A percentile compares a stretch with the other conserved stretches of the same genome.
Evolutionary conservation across 306 rosid species (phyloP).

Genomic region (Cucurbita ficifolia): DNA sequence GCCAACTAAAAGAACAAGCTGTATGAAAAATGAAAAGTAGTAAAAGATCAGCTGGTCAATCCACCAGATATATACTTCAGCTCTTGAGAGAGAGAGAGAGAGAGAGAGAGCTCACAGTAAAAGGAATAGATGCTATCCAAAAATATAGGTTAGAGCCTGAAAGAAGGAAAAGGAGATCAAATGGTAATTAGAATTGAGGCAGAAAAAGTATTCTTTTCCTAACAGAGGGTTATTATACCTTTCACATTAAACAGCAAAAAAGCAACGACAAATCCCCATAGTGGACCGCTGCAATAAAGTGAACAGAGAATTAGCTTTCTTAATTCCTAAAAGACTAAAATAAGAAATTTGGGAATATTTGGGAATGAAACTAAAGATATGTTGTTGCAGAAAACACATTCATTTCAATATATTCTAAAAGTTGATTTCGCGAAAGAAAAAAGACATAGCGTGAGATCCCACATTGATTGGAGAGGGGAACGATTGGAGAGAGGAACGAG

Average conservation of each 20-base stretch:
- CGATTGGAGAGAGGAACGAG: too few relatives aligned
- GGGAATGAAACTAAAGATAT: not conserved
- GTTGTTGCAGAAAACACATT: not conserved
- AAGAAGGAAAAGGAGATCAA: conserved; percentile 4
- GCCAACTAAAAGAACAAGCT: conserved; percentile 96
- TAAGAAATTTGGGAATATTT: not conserved
- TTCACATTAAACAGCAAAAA: conserved; percentile 87
- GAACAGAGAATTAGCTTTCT: not conserved
- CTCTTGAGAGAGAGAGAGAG: not conserved
- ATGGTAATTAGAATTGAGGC: not conserved
- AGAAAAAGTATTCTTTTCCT: not conserved
- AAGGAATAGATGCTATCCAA: conserved; percentile 93
- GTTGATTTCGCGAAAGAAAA: not conserved
- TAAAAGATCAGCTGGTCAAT: not conserved
- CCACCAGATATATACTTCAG: conserved; percentile 1
- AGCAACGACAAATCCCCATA: conserved; percentile 95
- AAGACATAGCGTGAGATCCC: too few relatives aligned
- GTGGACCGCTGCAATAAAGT: conserved; percentile 49
- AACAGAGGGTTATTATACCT: conserved; percentile 30
- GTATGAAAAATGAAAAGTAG: conserved; percentile 8
- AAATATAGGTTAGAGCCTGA: conserved; percentile 93
- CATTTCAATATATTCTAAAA: not conserved
- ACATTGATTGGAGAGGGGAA: too few relatives aligned
- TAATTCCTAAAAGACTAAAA: not conserved
- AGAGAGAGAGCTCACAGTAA: conserved; percentile 41